Conservation (phyloP, 2,329 filamentous ascomycete genomes). For the Cercospora sesami region DNA sequence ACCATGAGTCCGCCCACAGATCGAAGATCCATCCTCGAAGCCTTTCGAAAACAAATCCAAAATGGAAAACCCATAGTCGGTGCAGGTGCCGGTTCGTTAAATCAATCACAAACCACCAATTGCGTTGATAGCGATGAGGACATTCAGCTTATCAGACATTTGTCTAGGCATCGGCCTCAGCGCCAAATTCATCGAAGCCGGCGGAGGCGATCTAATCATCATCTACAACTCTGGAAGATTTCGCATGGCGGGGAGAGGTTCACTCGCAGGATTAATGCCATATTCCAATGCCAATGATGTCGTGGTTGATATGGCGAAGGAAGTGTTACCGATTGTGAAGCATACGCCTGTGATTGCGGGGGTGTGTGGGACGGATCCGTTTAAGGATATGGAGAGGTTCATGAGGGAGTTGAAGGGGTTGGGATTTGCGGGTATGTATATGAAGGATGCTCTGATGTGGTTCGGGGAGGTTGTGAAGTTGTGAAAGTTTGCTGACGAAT, state of each 20-base stretch:
- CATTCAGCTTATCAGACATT: not conserved
- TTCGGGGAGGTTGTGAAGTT: not conserved
- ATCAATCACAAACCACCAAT: not conserved
- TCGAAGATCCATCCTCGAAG: conserved; percentile 57
- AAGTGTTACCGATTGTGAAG: conserved; percentile 65
- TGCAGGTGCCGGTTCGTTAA: conserved; percentile 59
- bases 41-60: conserved; percentile 56
- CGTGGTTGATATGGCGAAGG: conserved; percentile 67
- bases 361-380: conserved; percentile 70
- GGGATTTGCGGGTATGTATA: conserved; percentile 57
- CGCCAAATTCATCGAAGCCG: conserved; percentile 68
- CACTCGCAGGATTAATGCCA: conserved; percentile 68
- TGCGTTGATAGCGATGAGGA: not conserved
- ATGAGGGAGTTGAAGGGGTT: conserved; percentile 60
- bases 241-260: conserved; percentile 70
- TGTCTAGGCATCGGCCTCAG: conserved; percentile 65
- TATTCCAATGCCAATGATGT: conserved; percentile 71
- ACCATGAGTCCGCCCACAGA: conserved; percentile 60
- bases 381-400: conserved; percentile 62
- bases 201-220: conserved; percentile 66
- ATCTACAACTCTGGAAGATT: conserved; percentile 65
- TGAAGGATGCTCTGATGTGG: not conserved
- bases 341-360: conserved; percentile 68
- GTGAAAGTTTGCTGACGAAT: not conserved
- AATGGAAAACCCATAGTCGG: conserved; percentile 63